Conservation (phyloP, 164 flowering plant species). For the Magnolia changhungtana region DNA sequence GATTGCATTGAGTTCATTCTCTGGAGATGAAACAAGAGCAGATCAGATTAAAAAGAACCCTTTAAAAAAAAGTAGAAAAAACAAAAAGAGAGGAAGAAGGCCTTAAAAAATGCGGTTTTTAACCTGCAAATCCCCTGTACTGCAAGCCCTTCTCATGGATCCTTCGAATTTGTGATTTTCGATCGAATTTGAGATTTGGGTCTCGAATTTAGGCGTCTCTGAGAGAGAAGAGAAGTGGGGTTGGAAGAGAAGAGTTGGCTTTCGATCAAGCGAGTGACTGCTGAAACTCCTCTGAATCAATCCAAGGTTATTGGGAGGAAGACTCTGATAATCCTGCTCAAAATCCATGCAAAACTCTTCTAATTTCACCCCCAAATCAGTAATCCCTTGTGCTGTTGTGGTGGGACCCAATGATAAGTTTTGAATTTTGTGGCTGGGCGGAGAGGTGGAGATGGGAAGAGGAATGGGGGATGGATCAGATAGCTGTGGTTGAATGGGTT, state of each 20-base stretch:
- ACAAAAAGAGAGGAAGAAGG: not conserved
- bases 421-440: slow-evolving; percentile 48
- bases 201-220: slow-evolving; percentile 29
- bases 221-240: slow-evolving; percentile 37
- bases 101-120: not conserved
- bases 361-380: slow-evolving; percentile 33
- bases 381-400: slow-evolving; percentile 17
- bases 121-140: slow-evolving; percentile 86
- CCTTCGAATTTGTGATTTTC: slow-evolving; percentile 31
- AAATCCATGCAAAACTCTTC: slow-evolving; percentile 32
- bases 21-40: slow-evolving; percentile 14
- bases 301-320: slow-evolving; percentile 12
- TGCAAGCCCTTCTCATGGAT: slow-evolving; percentile 65
- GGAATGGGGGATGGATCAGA: slow-evolving; percentile 16
- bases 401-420: slow-evolving; percentile 31
- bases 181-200: slow-evolving; percentile 35
- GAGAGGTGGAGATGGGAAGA: slow-evolving; percentile 37
- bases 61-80: not conserved
- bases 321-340: slow-evolving; percentile 14
- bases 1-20: slow-evolving; percentile 17
- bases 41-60: not conserved
- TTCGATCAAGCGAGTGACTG: slow-evolving; percentile 47
- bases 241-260: slow-evolving; percentile 28
- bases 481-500: slow-evolving; percentile 11
- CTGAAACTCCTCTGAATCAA: slow-evolving; percentile 69